phyloP scores from a whole-genome alignment of 768 basidiomycete genomes.

The Boletus rubescentipes region DNA sequence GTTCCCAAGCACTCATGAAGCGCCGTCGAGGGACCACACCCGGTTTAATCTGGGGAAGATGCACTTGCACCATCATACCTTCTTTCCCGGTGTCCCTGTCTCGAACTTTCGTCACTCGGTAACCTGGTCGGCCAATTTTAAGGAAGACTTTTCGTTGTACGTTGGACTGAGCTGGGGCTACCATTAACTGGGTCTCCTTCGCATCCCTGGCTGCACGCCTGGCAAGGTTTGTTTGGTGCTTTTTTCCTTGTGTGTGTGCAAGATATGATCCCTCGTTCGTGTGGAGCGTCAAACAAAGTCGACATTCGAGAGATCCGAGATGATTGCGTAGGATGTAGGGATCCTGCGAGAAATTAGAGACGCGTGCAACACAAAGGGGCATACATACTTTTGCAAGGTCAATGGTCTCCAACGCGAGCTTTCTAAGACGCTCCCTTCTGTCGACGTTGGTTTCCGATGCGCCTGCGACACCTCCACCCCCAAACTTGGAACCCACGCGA shows the following conservation, averaged over 20 bases:
- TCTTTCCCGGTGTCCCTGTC: slow-evolving; percentile 89
- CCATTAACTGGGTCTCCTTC: slow-evolving; percentile 89
- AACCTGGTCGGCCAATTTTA: slow-evolving; percentile 95
- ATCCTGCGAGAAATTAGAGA: slow-evolving; percentile 54
- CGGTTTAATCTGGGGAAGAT: slow-evolving; percentile 90
- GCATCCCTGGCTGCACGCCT: slow-evolving; percentile 96
- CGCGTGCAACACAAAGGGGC: neutral
- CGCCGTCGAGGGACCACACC: slow-evolving; percentile 82
- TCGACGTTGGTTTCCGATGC: slow-evolving; percentile 95
- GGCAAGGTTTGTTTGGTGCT: slow-evolving; percentile 98
- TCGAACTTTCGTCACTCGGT: slow-evolving; percentile 95
- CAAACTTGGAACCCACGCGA: slow-evolving; percentile 94
- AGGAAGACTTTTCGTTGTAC: slow-evolving; percentile 93
- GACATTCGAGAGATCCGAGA: slow-evolving; percentile 96
- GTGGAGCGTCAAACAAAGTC: slow-evolving; percentile 94
- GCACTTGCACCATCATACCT: slow-evolving; percentile 97
- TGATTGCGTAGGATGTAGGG: slow-evolving; percentile 99
- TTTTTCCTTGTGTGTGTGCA: slow-evolving; percentile 99
- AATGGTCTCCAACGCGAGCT: slow-evolving; percentile 95
- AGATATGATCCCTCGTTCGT: slow-evolving; percentile 99
- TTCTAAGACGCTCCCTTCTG: slow-evolving; percentile 88
- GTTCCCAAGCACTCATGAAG: slow-evolving; percentile 98
- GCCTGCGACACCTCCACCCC: slow-evolving; percentile 94
- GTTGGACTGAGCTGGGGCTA: slow-evolving; percentile 74
- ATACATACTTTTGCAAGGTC: slow-evolving; percentile 87